phyloP scores from a whole-genome alignment of 176 grass and related monocot genomes.

The Aegilops speltoides region DNA sequence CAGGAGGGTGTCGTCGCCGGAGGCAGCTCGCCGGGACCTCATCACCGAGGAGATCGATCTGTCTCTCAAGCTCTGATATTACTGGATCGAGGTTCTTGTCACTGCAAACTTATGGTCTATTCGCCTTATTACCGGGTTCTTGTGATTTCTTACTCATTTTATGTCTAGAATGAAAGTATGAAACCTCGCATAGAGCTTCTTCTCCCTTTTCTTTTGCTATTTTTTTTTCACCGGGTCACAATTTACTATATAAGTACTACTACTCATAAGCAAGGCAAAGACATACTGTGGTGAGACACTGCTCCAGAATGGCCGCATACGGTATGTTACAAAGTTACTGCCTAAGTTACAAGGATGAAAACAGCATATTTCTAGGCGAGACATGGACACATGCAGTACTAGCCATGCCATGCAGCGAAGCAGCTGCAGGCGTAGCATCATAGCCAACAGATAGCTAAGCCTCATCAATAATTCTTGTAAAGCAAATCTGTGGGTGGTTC shows the following conservation, averaged over 20 bases:
- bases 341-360: not conserved
- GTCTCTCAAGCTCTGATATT: conserved; percentile 66
- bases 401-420: not conserved
- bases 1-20: conserved; percentile 1
- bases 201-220: not conserved
- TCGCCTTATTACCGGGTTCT: not conserved
- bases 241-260: not conserved
- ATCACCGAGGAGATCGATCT: conserved; percentile 59
- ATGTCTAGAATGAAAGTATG: not conserved
- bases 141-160: conserved; percentile 12
- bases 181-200: not conserved
- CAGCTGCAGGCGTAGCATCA: conserved; percentile 5
- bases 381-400: not conserved
- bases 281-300: not conserved
- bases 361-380: not conserved
- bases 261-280: not conserved
- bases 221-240: not conserved
- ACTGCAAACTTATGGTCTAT: conserved; percentile 2
- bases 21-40: conserved; percentile 17
- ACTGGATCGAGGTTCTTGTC: conserved; percentile 14
- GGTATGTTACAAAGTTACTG: not conserved
- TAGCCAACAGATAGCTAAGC: not conserved
- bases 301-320: not conserved
- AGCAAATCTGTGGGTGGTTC: conserved; percentile 13
- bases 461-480: conserved; percentile 34